These are phyloP conservation scores for Cryphonectria radicalis DNA, from an alignment of 2,329 filamentous ascomycete genomes.

Conservation along the genomic window DNA sequence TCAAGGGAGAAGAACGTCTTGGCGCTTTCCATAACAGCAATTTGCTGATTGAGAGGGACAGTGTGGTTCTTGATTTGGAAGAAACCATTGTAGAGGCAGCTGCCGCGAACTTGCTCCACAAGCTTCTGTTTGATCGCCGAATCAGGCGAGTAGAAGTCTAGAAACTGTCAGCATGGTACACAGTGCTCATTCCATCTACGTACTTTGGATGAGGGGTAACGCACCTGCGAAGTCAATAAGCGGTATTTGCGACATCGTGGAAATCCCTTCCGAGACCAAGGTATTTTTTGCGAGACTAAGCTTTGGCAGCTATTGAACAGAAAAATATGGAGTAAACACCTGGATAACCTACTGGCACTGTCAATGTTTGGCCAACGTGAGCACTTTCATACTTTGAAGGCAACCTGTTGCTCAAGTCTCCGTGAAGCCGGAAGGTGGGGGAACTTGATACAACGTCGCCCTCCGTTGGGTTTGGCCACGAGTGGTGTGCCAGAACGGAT, in stretches of 20 bases:
- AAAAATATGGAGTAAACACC: too few species aligned
- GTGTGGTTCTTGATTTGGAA: slow-evolving; percentile 57
- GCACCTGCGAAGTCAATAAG: slow-evolving; percentile 26
- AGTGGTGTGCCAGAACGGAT: too few species aligned
- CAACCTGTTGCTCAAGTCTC: not conserved
- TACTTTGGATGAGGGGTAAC: not conserved
- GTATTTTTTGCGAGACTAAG: too few species aligned
- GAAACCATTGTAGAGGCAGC: slow-evolving; percentile 54
- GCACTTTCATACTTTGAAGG: not conserved
- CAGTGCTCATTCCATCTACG: too few species aligned
- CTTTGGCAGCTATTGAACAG: too few species aligned
- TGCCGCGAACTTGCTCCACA: slow-evolving; percentile 44
- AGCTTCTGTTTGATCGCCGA: slow-evolving; percentile 35
- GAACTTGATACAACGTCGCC: not conserved
- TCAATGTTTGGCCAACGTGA: not conserved
- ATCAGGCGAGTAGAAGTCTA: slow-evolving; percentile 29
- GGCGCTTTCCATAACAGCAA: slow-evolving; percentile 45
- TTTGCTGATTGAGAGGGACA: slow-evolving; percentile 46
- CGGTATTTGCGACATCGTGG: slow-evolving; percentile 23
- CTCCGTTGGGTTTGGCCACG: too few species aligned
- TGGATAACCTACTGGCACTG: too few species aligned
- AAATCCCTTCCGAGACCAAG: not conserved
- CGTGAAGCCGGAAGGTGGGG: not conserved
- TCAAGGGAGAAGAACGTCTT: slow-evolving; percentile 54
- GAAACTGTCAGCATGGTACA: not conserved